Evolutionary conservation across 805 yeast genomes (phyloP).

Genomic region (Sungouiozyma ichnusensis): DNA sequence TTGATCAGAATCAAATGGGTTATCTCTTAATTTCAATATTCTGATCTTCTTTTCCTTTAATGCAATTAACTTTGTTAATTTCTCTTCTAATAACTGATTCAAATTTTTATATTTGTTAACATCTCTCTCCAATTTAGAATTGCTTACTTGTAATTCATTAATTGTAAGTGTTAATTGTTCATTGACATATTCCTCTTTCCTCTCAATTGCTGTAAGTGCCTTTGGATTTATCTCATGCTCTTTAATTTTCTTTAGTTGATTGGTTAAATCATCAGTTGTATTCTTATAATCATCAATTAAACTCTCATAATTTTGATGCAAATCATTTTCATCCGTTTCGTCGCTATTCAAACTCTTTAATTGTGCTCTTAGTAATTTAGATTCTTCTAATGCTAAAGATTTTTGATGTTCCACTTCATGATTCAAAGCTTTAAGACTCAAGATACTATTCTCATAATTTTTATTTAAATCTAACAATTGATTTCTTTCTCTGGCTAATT

Average conservation of each 20-base stretch:
- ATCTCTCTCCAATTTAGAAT: conserved; percentile 30
- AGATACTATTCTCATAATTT: conserved; percentile 19
- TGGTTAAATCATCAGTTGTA: conserved; percentile 37
- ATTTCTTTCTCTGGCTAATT: conserved; percentile 33
- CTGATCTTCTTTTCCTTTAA: conserved; percentile 34
- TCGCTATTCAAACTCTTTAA: conserved; percentile 30
- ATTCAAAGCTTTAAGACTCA: conserved; percentile 26
- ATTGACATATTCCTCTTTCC: conserved; percentile 16
- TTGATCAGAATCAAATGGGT: conserved; percentile 57
- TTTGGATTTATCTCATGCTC: conserved; percentile 15
- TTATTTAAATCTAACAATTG: conserved; percentile 22
- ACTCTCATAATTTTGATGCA: conserved; percentile 12
- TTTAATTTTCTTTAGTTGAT: conserved; percentile 28
- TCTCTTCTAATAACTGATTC: conserved; percentile 29
- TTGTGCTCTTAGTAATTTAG: conserved; percentile 46
- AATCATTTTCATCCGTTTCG: conserved; percentile 9
- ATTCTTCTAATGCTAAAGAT: conserved; percentile 45
- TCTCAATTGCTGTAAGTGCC: conserved; percentile 7
- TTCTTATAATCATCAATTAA: conserved; percentile 47
- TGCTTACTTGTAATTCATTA: conserved; percentile 33
- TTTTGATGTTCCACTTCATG: conserved; percentile 43
- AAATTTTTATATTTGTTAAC: conserved; percentile 31
- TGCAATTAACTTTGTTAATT: conserved; percentile 27
- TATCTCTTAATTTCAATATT: conserved; percentile 52
- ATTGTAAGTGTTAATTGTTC: conserved; percentile 23